Evolutionary conservation across 1,139 yeast genomes (phyloP).

Genomic region (Zygoascus sp.): DNA sequence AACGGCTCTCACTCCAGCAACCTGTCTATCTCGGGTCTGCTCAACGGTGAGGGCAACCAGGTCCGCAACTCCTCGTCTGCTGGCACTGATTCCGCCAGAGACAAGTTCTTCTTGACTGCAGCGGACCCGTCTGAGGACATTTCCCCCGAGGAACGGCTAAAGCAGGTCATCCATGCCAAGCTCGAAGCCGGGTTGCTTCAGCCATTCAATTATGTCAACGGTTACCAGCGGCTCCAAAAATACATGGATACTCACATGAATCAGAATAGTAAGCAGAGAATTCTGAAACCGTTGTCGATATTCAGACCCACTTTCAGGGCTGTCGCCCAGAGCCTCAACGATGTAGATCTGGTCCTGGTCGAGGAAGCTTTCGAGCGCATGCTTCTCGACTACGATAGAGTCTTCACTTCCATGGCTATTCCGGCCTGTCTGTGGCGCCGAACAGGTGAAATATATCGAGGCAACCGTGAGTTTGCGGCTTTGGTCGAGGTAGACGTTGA

Average conservation of each 20-base stretch:
- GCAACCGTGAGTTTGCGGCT: slow-evolving; percentile 94
- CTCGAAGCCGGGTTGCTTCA: slow-evolving; percentile 88
- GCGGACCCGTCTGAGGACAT: slow-evolving; percentile 96
- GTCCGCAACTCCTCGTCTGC: slow-evolving; percentile 5
- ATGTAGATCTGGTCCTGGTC: slow-evolving; percentile 84
- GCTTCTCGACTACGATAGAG: slow-evolving; percentile 90
- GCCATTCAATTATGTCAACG: slow-evolving; percentile 92
- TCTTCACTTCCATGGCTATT: slow-evolving; percentile 94
- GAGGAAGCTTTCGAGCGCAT: slow-evolving; percentile 94
- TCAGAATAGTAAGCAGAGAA: slow-evolving; percentile 76
- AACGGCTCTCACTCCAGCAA: slow-evolving; percentile 13
- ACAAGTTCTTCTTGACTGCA: slow-evolving; percentile 90
- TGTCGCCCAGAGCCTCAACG: slow-evolving; percentile 84
- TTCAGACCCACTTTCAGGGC: slow-evolving; percentile 94
- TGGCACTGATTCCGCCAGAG: slow-evolving; percentile 66
- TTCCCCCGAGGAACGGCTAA: slow-evolving; percentile 89
- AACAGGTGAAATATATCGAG: slow-evolving; percentile 93
- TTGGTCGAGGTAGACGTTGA: slow-evolving; percentile 90
- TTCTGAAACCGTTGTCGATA: slow-evolving; percentile 76
- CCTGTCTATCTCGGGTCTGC: slow-evolving; percentile 2
- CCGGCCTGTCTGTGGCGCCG: slow-evolving; percentile 98
- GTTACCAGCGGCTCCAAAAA: slow-evolving; percentile 82
- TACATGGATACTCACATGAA: slow-evolving; percentile 96
- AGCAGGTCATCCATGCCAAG: slow-evolving; percentile 94
- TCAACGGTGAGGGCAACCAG: slow-evolving; percentile 7